These are phyloP conservation scores for Pythium rishiriense DNA, from an alignment of 352 stramenopile species.

Conservation along the genomic window DNA sequence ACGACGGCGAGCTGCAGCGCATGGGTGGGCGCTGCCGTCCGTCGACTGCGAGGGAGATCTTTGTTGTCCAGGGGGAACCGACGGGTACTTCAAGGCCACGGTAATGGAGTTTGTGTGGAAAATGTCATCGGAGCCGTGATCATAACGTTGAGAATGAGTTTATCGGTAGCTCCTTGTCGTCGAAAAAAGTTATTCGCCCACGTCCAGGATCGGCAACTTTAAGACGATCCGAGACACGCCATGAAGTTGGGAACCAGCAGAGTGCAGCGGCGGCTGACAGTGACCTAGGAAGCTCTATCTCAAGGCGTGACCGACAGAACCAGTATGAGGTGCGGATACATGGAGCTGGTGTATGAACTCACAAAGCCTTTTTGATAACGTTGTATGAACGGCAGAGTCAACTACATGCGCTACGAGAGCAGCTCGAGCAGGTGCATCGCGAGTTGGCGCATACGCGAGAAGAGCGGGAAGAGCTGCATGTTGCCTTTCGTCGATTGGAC, in stretches of 20 bases:
- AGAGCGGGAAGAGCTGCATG: slow-evolving; percentile 37
- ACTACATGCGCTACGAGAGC: slow-evolving; percentile 29
- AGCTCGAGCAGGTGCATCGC: slow-evolving; percentile 26
- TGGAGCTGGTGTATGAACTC: not conserved
- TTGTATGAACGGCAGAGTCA: slow-evolving; percentile 22
- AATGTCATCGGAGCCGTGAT: not conserved
- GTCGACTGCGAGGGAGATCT: slow-evolving; percentile 4
- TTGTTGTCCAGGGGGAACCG: slow-evolving; percentile 7
- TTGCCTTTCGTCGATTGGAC: slow-evolving; percentile 52
- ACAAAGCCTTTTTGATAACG: too few species aligned
- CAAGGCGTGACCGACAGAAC: not conserved
- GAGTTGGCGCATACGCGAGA: slow-evolving; percentile 44
- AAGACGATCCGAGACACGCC: not conserved
- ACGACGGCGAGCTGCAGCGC: not conserved
- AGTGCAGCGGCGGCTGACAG: not conserved
- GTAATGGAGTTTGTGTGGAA: slow-evolving; percentile 4
- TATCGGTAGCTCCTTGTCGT: slow-evolving; percentile 11
- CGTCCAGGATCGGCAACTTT: slow-evolving; percentile 10
- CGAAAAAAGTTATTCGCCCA: slow-evolving; percentile 6
- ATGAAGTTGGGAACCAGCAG: slow-evolving; percentile 12
- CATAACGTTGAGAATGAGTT: slow-evolving; percentile 3
- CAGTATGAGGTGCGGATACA: not conserved
- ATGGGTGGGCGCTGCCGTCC: not conserved
- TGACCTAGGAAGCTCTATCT: not conserved
- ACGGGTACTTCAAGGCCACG: slow-evolving; percentile 23